Evolutionary conservation across 1,139 yeast species (phyloP).

Genomic region (Yamadazyma aaseri): DNA sequence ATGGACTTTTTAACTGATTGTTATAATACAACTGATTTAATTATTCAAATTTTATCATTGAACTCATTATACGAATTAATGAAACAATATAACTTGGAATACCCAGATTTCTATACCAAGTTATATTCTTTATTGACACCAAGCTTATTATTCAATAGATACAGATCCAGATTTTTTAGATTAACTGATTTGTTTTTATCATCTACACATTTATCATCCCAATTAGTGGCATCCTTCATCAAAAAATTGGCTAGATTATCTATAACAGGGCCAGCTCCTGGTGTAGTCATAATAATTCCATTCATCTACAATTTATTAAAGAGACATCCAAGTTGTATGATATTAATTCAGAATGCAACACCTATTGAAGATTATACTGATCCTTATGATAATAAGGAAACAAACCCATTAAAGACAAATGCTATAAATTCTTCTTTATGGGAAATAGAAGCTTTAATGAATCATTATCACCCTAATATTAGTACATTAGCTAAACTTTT

Average conservation of each 20-base stretch:
- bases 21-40: constrained; percentile 62
- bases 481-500: constrained; percentile 88
- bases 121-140: constrained; percentile 79
- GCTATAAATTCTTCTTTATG: constrained; percentile 88
- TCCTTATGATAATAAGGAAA: constrained; percentile 62
- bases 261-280: constrained; percentile 83
- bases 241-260: constrained; percentile 77
- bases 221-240: constrained; percentile 84
- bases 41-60: constrained; percentile 76
- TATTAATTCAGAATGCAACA: constrained; percentile 63
- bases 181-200: constrained; percentile 80
- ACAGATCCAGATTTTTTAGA: constrained; percentile 86
- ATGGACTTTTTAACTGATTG: constrained; percentile 95
- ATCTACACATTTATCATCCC: constrained; percentile 84
- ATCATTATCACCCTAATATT: constrained; percentile 95
- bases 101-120: constrained; percentile 85
- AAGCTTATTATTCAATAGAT: constrained; percentile 69
- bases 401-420: constrained; percentile 72
- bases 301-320: constrained; percentile 85
- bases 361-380: constrained; percentile 46
- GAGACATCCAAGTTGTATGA: constrained; percentile 92
- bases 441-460: constrained; percentile 80
- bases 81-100: constrained; percentile 80
- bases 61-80: constrained; percentile 87
- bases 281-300: constrained; percentile 85